Conservation (phyloP, 2,329 filamentous ascomycete genomes). For the Penicillium sumatraense region DNA sequence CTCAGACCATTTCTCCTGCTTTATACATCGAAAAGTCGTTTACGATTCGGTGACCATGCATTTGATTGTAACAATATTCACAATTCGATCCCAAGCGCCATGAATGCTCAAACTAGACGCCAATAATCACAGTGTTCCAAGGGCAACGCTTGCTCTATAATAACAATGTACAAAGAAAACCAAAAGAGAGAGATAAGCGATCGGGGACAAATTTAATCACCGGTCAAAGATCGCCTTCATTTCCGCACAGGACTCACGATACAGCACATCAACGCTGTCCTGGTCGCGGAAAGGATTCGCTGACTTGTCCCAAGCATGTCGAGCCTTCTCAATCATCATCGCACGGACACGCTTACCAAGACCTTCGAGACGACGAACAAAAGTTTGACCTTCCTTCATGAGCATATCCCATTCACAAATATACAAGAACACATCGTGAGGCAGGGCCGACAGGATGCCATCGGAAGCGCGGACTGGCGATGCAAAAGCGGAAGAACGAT, state of each 20-base stretch:
- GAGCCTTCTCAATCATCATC: constrained; percentile 51
- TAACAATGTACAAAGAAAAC: background rate
- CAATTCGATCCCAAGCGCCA: background rate
- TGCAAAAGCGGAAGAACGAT: constrained; percentile 62
- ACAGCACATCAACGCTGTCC: constrained; percentile 45
- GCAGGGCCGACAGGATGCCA: constrained; percentile 58
- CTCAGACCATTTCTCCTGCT: background rate
- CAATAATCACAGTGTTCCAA: background rate
- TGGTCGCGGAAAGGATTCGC: constrained; percentile 54
- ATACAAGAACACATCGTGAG: constrained; percentile 64
- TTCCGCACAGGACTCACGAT: constrained; percentile 48
- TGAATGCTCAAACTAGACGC: background rate
- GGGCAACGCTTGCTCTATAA: background rate
- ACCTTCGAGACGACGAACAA: constrained; percentile 46
- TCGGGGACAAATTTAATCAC: constrained; percentile 7
- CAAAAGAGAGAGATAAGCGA: background rate
- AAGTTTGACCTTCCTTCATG: constrained; percentile 60
- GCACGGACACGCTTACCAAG: constrained; percentile 50
- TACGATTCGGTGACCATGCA: background rate
- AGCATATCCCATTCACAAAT: constrained; percentile 72
- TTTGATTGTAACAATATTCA: background rate
- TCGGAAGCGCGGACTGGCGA: constrained; percentile 62
- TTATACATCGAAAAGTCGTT: background rate
- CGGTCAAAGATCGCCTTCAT: constrained; percentile 48
- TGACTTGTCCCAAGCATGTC: constrained; percentile 55